Percentiles rank a stretch among this genome's conserved stretches.
Conservation (phyloP, 2,329 filamentous ascomycete species). For the Lecanicillium sp. region DNA sequence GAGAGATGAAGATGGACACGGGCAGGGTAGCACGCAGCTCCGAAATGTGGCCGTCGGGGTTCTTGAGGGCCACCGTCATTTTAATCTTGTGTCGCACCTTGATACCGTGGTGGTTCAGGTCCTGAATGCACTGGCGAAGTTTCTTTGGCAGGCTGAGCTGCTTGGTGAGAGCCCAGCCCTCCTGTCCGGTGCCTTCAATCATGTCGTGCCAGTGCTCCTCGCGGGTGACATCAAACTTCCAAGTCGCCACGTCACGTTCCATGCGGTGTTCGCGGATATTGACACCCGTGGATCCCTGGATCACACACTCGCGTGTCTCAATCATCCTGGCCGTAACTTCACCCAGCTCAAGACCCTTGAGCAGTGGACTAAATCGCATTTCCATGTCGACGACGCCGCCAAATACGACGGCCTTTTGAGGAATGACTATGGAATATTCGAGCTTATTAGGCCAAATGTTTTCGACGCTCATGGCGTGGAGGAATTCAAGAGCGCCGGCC, state of each 20-base stretch:
- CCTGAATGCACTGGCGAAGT: constrained; percentile 78
- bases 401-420: constrained; percentile 90
- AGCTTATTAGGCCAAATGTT: constrained; percentile 98
- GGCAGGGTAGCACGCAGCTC: constrained; percentile 90
- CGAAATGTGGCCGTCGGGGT: constrained; percentile 90
- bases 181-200: constrained; percentile 61
- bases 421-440: constrained; percentile 88
- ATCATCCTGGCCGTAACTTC: constrained; percentile 74
- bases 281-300: constrained; percentile 40
- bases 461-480: constrained; percentile 90
- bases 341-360: constrained; percentile 85
- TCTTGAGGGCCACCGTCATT: constrained; percentile 83
- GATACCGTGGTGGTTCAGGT: constrained; percentile 82
- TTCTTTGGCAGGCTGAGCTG: constrained; percentile 70
- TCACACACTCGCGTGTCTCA: constrained; percentile 66
- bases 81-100: constrained; percentile 91
- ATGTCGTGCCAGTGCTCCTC: constrained; percentile 64
- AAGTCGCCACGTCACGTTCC: constrained; percentile 57
- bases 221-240: constrained; percentile 48
- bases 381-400: constrained; percentile 80
- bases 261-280: constrained; percentile 53
- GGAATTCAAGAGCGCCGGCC: constrained; percentile 67
- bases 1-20: constrained; percentile 90
- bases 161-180: constrained; percentile 58
- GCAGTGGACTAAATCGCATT: constrained; percentile 78